Evolutionary conservation across 1,139 yeast species (phyloP), one percentile per base, ranked within the genome.

Genomic region (Magnusiomyces suaveolens): DNA sequence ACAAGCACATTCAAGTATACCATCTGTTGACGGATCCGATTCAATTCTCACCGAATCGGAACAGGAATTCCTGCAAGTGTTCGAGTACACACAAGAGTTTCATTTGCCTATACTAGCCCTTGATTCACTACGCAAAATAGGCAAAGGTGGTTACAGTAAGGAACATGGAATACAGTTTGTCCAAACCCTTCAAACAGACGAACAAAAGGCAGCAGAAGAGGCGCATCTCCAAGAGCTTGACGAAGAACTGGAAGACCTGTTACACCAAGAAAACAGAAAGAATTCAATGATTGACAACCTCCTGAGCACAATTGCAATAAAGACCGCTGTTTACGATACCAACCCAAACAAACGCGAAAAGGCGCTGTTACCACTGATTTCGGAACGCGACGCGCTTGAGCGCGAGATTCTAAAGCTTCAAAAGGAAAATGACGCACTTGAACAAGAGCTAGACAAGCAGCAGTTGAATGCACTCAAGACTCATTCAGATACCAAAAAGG

Each of bases 321-420:
- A 41, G 20, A 21, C 23, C 10, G 44, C 44, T 18, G 44, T 41
- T 4, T 41, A 41, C 44, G 44, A 41, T 20, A 41, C 44, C 44
- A 21, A 41, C 25, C 25, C 25, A 18, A 18, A 18, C 25, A 36
- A 36, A n/a, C 44, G 44, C 14, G 25, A 41, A 41, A 46, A 48
- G 14, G 50, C 55, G 14, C 29, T 55, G 2, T 43, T 55, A 8
- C 51, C 54, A 3, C 33, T 55, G 3, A 47, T 55, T 10, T 43
- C 53, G 18, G 39, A 46, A n/a, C 51, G 57, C 10, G 57, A 55
- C 48, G 53, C 44, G 26, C 50, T 55, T 2, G 57, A 55, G 24
- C 46, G 50, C 12, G 50, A 55, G n/a, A 26, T 50, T 23, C 26
- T 55, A 24, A 43, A 46, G n/a, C 48, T 50, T 10, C 24, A 41